Conservation (phyloP, 345 rosid genomes). For the Bruguiera gymnorhiza region DNA sequence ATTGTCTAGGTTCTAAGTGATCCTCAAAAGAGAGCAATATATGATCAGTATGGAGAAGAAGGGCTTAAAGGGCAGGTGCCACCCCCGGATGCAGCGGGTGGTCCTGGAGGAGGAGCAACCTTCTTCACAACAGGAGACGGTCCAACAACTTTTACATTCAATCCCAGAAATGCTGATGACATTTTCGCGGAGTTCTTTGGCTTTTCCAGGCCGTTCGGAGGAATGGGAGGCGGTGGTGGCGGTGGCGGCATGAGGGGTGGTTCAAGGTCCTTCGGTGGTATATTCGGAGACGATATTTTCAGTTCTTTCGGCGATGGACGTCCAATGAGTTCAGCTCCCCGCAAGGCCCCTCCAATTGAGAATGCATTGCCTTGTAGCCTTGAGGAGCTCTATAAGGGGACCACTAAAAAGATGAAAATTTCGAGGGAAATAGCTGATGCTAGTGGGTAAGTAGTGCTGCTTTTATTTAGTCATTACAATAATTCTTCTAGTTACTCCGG, state of each 20-base stretch:
- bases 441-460: constrained; percentile 46
- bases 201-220: constrained; percentile 52
- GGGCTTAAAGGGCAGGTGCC: constrained; percentile 77
- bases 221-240: constrained; percentile 35
- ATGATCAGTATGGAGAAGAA: constrained; percentile 85
- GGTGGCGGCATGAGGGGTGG: constrained; percentile 47
- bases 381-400: constrained; percentile 74
- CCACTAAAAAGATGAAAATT: constrained; percentile 81
- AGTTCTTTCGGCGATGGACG: constrained; percentile 47
- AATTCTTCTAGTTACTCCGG: background rate
- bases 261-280: constrained; percentile 45
- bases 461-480: background rate
- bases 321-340: constrained; percentile 40
- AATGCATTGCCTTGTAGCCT: constrained; percentile 55
- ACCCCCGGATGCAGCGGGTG: constrained; percentile 61
- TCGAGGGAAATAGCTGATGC: constrained; percentile 70
- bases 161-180: constrained; percentile 65
- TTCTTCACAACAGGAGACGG: constrained; percentile 75
- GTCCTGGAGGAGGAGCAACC: constrained; percentile 57
- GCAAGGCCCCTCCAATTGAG: constrained; percentile 61
- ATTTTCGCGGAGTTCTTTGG: constrained; percentile 78
- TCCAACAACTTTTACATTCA: constrained; percentile 56
- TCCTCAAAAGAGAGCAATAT: constrained; percentile 70
- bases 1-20: constrained; percentile 66
- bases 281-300: constrained; percentile 68